Evolutionary conservation across 1,139 yeast genomes (phyloP), one percentile per base, ranked within the genome.

Genomic region (Pichia sp.): DNA sequence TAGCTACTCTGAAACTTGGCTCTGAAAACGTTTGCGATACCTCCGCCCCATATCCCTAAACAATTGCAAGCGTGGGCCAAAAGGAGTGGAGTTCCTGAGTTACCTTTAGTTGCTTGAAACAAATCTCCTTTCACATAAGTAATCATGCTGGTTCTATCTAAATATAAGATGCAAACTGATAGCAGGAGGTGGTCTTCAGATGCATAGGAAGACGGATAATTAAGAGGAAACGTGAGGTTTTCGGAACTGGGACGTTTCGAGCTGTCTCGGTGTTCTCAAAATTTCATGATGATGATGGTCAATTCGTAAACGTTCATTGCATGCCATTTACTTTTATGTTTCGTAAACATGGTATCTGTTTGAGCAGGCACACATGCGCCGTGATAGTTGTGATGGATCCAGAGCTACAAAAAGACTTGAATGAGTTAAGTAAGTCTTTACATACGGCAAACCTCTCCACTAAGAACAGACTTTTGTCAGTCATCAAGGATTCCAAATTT

Each of bases 1-100:
- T 69, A 77, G 2, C 85, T 42, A 1, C 60, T 50, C 2, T 84
- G 85, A 51, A 64, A 80, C 36, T 63, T 53, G 21, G 48, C 45
- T 24, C 64, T 63, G 52, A 82, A 75, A 8, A 57, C 63, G 2
- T 63, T 63, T 0, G 88, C 91, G 3, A 85, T 73, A 0, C 95
- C 95, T 1, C 84, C 91, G 4, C 94, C 93, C 95, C 95, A 85
- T 0, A 68, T 53, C 0, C 94, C 95, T 23, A 67, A 64, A 36
- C 87, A 77, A 52, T 85, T 85, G 52, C 94, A 85, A 0, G 94
- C 78, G 53, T 85, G 94, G 1, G 79, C 81, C 10, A 75, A 58
- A 3, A 78, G 57, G 0, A 71, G 44, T 7, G 62, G 60, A 3
- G 27, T 29, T 9, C 17, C 25, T 4, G 17, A 13, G 5, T 23